These are phyloP conservation scores for Amphibolis antarctica DNA, from an alignment of 106 monocot genomes.

Conservation along the genomic window DNA sequence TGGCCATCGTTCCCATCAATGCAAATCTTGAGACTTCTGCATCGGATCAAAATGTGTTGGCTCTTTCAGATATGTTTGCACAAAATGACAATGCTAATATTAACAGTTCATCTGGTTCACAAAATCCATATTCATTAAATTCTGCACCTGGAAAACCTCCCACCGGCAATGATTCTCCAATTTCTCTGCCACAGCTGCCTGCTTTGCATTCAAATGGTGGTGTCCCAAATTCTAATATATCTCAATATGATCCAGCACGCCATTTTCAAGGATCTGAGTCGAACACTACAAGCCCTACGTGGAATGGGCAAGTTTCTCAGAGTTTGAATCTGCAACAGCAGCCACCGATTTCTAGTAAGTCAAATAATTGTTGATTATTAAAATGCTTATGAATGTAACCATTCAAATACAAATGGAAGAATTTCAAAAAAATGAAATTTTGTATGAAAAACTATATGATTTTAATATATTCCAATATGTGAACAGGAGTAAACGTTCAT, in stretches of 20 bases:
- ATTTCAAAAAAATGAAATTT: neutral
- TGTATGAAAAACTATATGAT: neutral
- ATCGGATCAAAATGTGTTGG: conserved; percentile 63
- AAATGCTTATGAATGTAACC: neutral
- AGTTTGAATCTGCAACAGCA: conserved; percentile 25
- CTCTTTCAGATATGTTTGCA: conserved; percentile 76
- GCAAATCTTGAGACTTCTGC: conserved; percentile 30
- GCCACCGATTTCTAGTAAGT: conserved; percentile 36
- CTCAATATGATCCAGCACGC: conserved; percentile 16
- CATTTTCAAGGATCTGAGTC: conserved; percentile 26
- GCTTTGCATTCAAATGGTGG: conserved; percentile 40
- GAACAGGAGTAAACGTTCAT: neutral
- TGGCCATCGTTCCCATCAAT: conserved; percentile 63
- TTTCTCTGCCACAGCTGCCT: conserved; percentile 20
- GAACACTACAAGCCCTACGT: conserved; percentile 22
- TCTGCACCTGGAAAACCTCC: conserved; percentile 26
- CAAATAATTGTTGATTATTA: neutral
- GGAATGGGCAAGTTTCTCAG: conserved; percentile 40
- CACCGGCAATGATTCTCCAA: conserved; percentile 17
- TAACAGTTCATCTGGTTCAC: conserved; percentile 15
- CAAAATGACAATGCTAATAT: conserved; percentile 34
- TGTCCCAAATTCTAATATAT: conserved; percentile 1
- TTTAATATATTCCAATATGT: neutral
- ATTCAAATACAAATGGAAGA: neutral
- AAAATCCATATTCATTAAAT: conserved; percentile 8